Evolutionary conservation across 176 grass and related monocot genomes (phyloP).

Genomic region (Phoenix dactylifera): DNA sequence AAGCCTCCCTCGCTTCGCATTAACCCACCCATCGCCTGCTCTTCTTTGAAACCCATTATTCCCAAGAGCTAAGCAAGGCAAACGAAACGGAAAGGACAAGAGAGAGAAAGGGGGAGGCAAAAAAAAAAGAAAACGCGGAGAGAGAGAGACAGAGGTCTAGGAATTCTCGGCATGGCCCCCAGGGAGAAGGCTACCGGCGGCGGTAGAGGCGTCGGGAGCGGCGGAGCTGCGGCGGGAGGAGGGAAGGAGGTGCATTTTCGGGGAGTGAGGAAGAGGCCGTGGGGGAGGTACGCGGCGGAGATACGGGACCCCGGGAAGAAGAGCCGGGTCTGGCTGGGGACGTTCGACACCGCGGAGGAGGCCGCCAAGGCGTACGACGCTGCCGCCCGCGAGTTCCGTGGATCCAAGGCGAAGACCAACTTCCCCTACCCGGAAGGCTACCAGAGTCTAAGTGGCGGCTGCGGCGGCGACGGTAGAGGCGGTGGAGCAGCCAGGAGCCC

Average conservation of each 20-base stretch:
- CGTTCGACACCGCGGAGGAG: constrained; percentile 35
- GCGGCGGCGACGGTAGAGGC: background rate
- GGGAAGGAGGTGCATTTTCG: constrained; percentile 37
- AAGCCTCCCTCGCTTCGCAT: constrained; percentile 12
- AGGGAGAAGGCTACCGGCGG: constrained; percentile 6
- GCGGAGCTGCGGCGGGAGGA: constrained; percentile 12
- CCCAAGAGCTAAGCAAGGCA: constrained; percentile 3
- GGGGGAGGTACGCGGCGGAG: constrained; percentile 87
- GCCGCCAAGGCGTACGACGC: constrained; percentile 71
- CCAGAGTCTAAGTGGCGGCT: background rate
- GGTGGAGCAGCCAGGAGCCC: constrained; percentile 24
- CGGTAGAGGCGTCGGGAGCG: background rate
- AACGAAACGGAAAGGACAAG: constrained; percentile 8
- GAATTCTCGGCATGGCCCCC: constrained; percentile 20
- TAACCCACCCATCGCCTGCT: constrained; percentile 15
- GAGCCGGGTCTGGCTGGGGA: constrained; percentile 89
- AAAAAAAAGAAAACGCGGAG: constrained; percentile 1
- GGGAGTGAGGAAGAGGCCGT: constrained; percentile 81
- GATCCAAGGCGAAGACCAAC: constrained; percentile 89
- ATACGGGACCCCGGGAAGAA: constrained; percentile 90
- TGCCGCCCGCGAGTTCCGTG: constrained; percentile 77
- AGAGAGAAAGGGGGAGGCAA: constrained; percentile 6
- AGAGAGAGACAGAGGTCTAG: background rate
- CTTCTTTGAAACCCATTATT: background rate
- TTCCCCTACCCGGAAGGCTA: constrained; percentile 42